Evolutionary conservation across 179 eudicot genomes (phyloP), one percentile per base, ranked within the genome.

Genomic region (Amaranthus tricolor): DNA sequence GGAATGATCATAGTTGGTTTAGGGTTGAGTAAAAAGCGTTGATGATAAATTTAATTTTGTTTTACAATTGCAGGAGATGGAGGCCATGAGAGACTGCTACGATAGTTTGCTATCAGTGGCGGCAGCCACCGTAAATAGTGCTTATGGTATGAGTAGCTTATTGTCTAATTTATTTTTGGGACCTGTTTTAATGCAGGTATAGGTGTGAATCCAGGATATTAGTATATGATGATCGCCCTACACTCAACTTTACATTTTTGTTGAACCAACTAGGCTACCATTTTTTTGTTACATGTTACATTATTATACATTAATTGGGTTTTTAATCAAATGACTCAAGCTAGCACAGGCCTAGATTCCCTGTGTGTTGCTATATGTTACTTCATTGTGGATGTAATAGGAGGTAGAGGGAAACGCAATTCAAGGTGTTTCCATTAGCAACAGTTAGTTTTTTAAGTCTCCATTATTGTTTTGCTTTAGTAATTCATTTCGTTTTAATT

Each of bases 21-120:
- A 66, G 70, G 70, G 70, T 49, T 66, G 13, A 31, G 40, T 31
- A 31, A 31, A 4, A 31, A 31, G 40, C 2, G 3, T 31, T 31
- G 40, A 31, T 31, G 2, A 2, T 31, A 31, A 31, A 31, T 31
- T 31, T 31, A 31, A 31, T 31, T 67, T 65, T 79, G 77, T 14
- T 7, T 20, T 20, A 15, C 4, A 8, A 19, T 68, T 24, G 73
- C 87, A 95, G 99, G 98, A 95, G 85, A 93, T 95, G 94, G 85
- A 88, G 78, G 90, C 89, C 54, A 93, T 95, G 97, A 89, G 92
- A 78, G 72, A 88, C 70, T 95, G 99, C 83, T 91, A 93, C 69
- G 99, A 95, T 73, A 83, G 93, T 85, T 88, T 95, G 76, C 92
- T 95, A 62, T 91, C 96, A 19, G 97, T 96, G 48, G 98, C 99